Base-by-base conservation (phyloP, 1,284 basidiomycete genomes). In the Cutaneotrichosporon cavernicola region DNA sequence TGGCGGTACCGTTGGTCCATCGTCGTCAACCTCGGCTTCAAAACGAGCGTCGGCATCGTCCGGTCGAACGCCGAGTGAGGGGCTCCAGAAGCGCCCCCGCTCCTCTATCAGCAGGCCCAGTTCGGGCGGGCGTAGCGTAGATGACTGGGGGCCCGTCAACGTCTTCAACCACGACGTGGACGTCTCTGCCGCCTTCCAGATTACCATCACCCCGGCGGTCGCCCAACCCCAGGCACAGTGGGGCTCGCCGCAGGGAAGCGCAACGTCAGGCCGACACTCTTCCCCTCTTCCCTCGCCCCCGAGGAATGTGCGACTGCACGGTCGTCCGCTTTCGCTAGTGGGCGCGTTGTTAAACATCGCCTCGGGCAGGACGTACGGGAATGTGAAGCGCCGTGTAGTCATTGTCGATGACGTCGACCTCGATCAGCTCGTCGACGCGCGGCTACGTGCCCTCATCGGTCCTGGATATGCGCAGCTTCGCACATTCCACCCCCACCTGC, bases 401-500 rank as follows among this genome's bases (percentile, higher is more conserved):
- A 67, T 69, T 16, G 61, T 60, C 21, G 68, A 70, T 5, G 73
- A 76, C 36, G 32, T 76, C 14, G 69, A 77, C 58, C 56, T 77
- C 47, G 69, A 69, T 6, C 47, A 52, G 4, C 26, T 76, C 47
- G 65, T 77, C 10, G 66, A 71, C 56, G 63, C 61, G 0, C 30
- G 61, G 1, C 67, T 75, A 57, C 58, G 70, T 26, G 30, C 31
- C 0, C 65, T 68, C 14, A 59, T 79, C 13, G 68, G 71, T 13
- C 65, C 66, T n/a, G 74, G 76, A 64, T 71, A 70, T 36, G 47
- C 67, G 3, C 71, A 73, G 59, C 65, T 79, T 14, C 68, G 69
- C 16, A 71, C 72, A 14, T 73, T 69, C 16, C 77, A 79, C 57
- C 76, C 76, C 4, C 76, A 77, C 56, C 69, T 79, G 43, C 74